Evolutionary conservation across 495 filamentous ascomycete species (phyloP), one percentile per base, ranked within the genome.

Genomic region (Penicillium maclennaniae): DNA sequence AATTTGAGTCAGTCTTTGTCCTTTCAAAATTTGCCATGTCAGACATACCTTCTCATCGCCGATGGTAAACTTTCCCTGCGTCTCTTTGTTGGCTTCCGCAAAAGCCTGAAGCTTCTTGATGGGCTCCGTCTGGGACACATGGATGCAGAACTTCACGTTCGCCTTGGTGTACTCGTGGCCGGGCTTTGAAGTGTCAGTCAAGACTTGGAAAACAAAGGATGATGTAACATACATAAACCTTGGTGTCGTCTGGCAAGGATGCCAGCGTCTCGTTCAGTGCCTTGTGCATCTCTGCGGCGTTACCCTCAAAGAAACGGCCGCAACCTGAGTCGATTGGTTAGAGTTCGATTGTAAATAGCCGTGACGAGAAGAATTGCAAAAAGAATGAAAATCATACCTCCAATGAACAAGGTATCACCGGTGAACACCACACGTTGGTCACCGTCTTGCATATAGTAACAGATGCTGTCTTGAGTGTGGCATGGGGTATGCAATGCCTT

Each of bases 391-490:
- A 43, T 56, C 74, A 12, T 65, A 92, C 91, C 92, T 49, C 84
- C 93, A 68, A 95, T 91, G 65, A 98, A 98, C 17, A 98, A 75
- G 6, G 93, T 97, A 65, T 98, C 93, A 19, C 93, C 93, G 0
- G 93, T 97, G 67, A 98, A 98, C 19, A 97, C 89, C 8, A 79
- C 95, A 57, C 80, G 83, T 44, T 96, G 83, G 23, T 84, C 75
- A 10, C 81, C 84, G 61, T 97, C 93, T 68, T 95, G 81, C 77
- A 93, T 83, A 46, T 81, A 82, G 59, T 83, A 98, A 79, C 93
- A 97, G 59, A 98, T 96, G 63, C 91, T 96, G 69, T 98, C 93
- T 70, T 97, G 93, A 3, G 93, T 98, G 67, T 98, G 95, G 67
- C 93, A 98, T 4, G 93, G 93, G 7, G 93, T 98, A 71, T 97